Base-by-base conservation (phyloP, 2,329 filamentous ascomycete species). In the Podosphaera fusca region DNA sequence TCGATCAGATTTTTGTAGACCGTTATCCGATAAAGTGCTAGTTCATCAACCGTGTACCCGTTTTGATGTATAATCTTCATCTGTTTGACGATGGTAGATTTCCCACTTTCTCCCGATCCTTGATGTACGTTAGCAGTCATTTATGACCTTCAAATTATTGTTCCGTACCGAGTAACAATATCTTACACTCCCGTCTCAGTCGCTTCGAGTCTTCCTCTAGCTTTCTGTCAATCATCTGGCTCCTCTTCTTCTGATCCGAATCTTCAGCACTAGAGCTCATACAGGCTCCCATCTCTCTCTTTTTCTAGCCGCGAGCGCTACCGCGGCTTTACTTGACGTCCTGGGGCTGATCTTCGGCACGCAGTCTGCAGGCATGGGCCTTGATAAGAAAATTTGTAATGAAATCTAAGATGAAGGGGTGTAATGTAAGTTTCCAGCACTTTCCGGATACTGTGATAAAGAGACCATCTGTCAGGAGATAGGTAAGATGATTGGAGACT, bases 51-150 rank as follows among this genome's bases (percentile, higher is more conserved):
- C 9, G 87, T 89, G 71, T 98, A 98, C 60, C 92, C 92, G 72
- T 95, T 95, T 66, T 96, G 84, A 68, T 98, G 92, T 67, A 98
- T 96, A 65, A 98, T 98, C 73, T 96, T 98, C 92, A 98, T 98
- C 76, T 98, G 92, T 72, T 98, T 98, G 64, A 98, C 92, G 66
- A 98, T 96, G 8, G 92, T 98, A 58, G 92, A 96, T 73, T 98
- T 98, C 64, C 92, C 92, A 71, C 90, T 96, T 74, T 98, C 92
- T 63, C 92, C 92, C 62, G 92, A 96, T 63, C 92, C 92, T 95
- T 54, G 59, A 29, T 55, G 53, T 60, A 46, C 31, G 58, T 66
- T 65, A 64, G 62, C 60, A 49, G 49, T 40, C 33, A 45, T 21
- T 53, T 56, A 40, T 34, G 40, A 51, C 14, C 51, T 55, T 40